Evolutionary conservation across 2,329 filamentous ascomycete genomes (phyloP).

Genomic region (Davidsoniella neocaledoniae): DNA sequence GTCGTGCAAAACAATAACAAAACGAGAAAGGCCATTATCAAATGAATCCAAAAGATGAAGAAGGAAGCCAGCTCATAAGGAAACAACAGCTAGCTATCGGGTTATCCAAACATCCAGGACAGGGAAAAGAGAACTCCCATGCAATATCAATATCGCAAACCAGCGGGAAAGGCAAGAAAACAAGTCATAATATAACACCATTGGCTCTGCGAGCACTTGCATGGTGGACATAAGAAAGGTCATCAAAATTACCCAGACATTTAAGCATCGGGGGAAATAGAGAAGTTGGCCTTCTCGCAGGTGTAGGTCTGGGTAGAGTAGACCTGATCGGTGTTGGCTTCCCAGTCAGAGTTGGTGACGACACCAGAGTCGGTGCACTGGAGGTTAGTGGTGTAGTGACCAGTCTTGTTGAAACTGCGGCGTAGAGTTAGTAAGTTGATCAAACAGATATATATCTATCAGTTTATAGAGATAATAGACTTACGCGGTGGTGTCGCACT

Average conservation of each 20-base stretch:
- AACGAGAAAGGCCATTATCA: no score
- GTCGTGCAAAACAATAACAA: no score
- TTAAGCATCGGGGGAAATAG: not conserved
- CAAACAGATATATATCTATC: not conserved
- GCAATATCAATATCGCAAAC: not conserved
- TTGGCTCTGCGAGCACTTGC: no score
- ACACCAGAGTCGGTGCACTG: not conserved
- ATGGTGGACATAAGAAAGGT: not conserved
- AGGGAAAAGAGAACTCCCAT: no score
- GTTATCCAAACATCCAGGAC: no score
- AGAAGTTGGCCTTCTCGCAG: slow-evolving; percentile 14
- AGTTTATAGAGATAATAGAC: not conserved
- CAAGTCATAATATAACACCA: not conserved
- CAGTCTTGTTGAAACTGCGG: not conserved
- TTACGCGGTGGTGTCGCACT: slow-evolving; percentile 18
- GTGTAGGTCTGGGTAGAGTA: slow-evolving; percentile 19
- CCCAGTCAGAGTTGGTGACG: slow-evolving; percentile 16
- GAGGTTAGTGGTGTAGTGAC: not conserved
- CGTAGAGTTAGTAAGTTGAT: not conserved
- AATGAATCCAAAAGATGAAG: no score
- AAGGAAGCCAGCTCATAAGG: no score
- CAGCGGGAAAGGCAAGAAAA: not conserved
- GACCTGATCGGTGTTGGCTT: slow-evolving; percentile 15
- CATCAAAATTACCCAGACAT: no score
- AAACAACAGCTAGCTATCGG: no score